Evolutionary conservation across 352 stramenopile genomes (phyloP).

Genomic region (Pythium guiyangense): DNA sequence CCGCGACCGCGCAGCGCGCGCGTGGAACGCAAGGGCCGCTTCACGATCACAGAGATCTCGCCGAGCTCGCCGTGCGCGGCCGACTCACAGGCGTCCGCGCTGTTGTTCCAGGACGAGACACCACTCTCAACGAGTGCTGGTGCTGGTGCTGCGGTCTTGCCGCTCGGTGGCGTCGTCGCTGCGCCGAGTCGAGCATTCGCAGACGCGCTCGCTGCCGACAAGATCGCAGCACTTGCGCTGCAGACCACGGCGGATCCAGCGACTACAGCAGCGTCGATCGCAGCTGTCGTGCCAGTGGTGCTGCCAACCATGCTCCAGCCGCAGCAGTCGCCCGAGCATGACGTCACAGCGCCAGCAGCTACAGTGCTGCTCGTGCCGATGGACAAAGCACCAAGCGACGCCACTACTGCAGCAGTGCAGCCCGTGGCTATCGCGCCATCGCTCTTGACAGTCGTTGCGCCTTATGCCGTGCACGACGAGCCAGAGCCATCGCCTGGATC

Average conservation of each 20-base stretch:
- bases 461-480: not conserved
- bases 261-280: not conserved
- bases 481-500: constrained; percentile 2
- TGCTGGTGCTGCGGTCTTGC: not conserved
- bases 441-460: not conserved
- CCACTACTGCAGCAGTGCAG: not conserved
- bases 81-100: constrained; percentile 16
- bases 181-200: not conserved
- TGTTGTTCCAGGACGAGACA: constrained; percentile 5
- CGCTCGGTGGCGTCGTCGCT: no score
- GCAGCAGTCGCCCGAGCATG: not conserved
- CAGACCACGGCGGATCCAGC: not conserved
- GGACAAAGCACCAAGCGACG: not conserved
- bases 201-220: not conserved
- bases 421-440: not conserved
- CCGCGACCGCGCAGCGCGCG: constrained; percentile 30
- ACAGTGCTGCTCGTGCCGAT: not conserved
- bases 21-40: constrained; percentile 72
- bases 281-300: not conserved
- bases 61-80: constrained; percentile 44
- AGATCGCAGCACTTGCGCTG: not conserved
- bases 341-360: not conserved
- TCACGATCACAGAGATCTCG: constrained; percentile 80
- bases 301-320: not conserved
- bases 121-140: not conserved